Base-by-base conservation (phyloP, 2,329 filamentous ascomycete genomes). In the Dothistroma pini region DNA sequence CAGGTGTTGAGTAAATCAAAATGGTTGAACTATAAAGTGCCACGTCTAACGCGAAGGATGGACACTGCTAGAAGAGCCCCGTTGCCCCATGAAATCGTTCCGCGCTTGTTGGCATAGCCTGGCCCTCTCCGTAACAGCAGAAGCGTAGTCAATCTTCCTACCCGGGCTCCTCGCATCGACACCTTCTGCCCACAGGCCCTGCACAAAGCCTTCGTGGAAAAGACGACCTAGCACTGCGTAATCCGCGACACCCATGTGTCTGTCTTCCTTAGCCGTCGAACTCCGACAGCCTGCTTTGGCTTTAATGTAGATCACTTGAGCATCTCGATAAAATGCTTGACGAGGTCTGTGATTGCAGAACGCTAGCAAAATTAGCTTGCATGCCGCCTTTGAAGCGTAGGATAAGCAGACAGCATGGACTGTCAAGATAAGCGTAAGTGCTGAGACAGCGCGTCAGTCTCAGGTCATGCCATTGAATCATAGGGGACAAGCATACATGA, bases 311-410 rank as follows among this genome's bases (percentile, higher is more conserved):
- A 48, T 48, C 44, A 48, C 7, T 48, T 48, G 44, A 48, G 44
- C 44, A 48, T 48, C 7, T 48, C 44, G 44, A 22, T 48, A 8
- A 48, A 48, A 48, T 48, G 44, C 44, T 48, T 48, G 44, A 48
- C 44, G 44, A 48, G 44, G 44, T 48, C 44, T 48, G 44, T 48
- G 44, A 48, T 48, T 48, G 44, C 44, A 48, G 44, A 48, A 48
- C 21, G 44, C 44, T 48, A 22, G 44, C 44, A 48, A 48, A 8
- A 48, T 48, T 22, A 48, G 21, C 16, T n/a, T n/a, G 7, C 44
- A 48, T 48, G 16, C n/a, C 44, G 16, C 44, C 44, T 48, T 48
- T 22, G 44, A 48, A n/a, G 14, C 44, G 44, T 8, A 48, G 44
- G 44, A n/a, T 8, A n/a, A 16, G n/a, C 44, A n/a, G 14, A 48